These are phyloP conservation scores for Dendrobium officinale DNA, from an alignment of 106 monocot genomes.

Conservation along the genomic window DNA sequence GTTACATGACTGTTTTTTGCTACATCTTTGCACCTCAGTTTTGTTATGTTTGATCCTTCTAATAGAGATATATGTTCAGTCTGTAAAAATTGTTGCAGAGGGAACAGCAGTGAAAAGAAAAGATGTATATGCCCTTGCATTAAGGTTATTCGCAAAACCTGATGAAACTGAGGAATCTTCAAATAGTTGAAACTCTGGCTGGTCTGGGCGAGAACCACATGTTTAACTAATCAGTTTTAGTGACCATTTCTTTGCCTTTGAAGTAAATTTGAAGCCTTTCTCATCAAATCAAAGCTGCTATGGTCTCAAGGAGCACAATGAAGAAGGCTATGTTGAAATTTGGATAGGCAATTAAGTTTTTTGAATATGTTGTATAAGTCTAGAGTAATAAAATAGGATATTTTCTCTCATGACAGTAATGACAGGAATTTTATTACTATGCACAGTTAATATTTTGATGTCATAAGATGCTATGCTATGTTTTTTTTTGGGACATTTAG, in stretches of 20 bases:
- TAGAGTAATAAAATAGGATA: too few relatives aligned
- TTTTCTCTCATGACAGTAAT: too few relatives aligned
- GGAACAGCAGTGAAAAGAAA: conserved; percentile 56
- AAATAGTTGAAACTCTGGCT: background rate
- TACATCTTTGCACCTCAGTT: background rate
- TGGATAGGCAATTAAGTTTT: background rate
- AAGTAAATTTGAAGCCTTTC: background rate
- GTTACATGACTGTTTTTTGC: background rate
- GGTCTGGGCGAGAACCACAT: background rate
- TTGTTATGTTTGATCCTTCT: background rate
- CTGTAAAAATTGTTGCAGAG: conserved; percentile 61
- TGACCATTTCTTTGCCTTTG: background rate
- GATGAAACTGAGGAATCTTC: conserved; percentile 12
- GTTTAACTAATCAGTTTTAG: background rate
- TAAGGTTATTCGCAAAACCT: conserved; percentile 39
- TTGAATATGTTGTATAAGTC: background rate
- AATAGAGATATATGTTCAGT: conserved; percentile 23
- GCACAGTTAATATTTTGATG: too few relatives aligned
- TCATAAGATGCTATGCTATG: too few relatives aligned
- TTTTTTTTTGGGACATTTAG: too few relatives aligned
- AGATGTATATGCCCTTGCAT: conserved; percentile 62
- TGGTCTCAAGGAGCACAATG: too few relatives aligned
- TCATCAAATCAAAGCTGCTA: background rate
- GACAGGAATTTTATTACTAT: too few relatives aligned
- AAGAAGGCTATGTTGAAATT: background rate